Base-by-base conservation (phyloP, 352 stramenopile genomes). In the Elongisporangium anandrum region DNA sequence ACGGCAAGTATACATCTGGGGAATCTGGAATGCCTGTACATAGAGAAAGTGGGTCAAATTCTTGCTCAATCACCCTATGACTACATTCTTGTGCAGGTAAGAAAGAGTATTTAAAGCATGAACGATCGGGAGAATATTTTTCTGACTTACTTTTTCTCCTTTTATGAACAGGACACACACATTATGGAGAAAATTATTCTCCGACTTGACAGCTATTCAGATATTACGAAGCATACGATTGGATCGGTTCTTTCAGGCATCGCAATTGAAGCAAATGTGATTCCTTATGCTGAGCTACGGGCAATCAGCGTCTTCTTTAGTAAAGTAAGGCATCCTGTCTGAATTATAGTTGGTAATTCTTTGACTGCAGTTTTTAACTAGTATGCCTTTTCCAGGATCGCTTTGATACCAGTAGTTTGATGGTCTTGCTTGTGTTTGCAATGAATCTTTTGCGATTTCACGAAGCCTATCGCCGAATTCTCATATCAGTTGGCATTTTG, bases 251-350 rank as follows among this genome's bases (percentile, higher is more conserved):
- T 88, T 0, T 80, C 75, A 49, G 74, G 71, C 17, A 75, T 79
- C 29, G 76, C 78, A 4, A 85, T 88, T 20, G 78, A 88, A 79
- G 65, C 76, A 0, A 70, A 57, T 4, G 65, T 88, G n/a, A 71
- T 86, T 56, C 78, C 76, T n/a, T 83, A 75, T 54, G 62, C 51
- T 15, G 78, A 88, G 50, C 63, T 88, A 13, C 51, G 39, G 12
- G 64, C 72, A 29, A 72, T 86, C 13, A 64, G 62, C 24, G 50
- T 61, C 13, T 68, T 77, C 23, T 57, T 85, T 52, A 52, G 23
- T 26, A 73, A 77, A 58, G 63, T 78, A 39, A 49, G 53, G 52
- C 50, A 29, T 4, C 4, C 22, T 47, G 15, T 48, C 51, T 26
- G 21, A 9, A 20, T 17, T 45, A 52, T 26, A 2, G 6, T 61